Percentiles rank a stretch among this genome's conserved stretches.
Evolutionary conservation across 306 rosid species (phyloP).

Genomic region (Psophocarpus tetragonolobus): DNA sequence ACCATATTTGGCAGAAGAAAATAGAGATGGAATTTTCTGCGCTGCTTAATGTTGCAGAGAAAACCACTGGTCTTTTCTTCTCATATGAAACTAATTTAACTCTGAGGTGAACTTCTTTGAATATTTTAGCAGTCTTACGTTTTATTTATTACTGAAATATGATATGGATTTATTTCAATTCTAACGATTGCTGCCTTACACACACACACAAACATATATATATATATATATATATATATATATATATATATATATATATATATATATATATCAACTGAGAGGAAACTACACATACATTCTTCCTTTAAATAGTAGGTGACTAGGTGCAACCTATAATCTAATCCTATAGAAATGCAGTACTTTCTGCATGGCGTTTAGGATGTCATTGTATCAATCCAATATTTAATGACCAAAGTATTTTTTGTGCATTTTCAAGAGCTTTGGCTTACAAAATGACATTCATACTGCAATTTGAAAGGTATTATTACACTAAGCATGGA

Average conservation of each 20-base stretch:
- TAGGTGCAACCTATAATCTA: constrained; percentile 25
- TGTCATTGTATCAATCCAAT: constrained; percentile 3
- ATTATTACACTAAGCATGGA: neutral
- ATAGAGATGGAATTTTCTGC: constrained; percentile 76
- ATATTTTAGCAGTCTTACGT: constrained; percentile 15
- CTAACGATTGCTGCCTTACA: constrained; percentile 18
- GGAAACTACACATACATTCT: constrained; percentile 28
- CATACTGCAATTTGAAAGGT: constrained; percentile 23
- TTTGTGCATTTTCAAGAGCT: neutral
- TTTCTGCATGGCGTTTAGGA: neutral
- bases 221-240: neutral
- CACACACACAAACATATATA: no score
- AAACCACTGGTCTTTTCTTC: constrained; percentile 82
- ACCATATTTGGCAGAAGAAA: constrained; percentile 67
- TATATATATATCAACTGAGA: constrained; percentile 4
- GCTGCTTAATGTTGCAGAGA: constrained; percentile 81
- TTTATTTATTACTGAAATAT: constrained; percentile 23
- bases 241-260: neutral
- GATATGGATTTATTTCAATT: constrained; percentile 17
- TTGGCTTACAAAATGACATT: constrained; percentile 15
- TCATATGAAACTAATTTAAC: constrained; percentile 89
- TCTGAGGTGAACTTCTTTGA: constrained; percentile 70
- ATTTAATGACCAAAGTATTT: constrained; percentile 16
- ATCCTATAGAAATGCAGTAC: constrained; percentile 14
- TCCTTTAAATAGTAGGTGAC: constrained; percentile 13